A percentile compares a stretch with the other conserved stretches of the same genome.
phyloP scores from a whole-genome alignment of 306 rosid genomes.

The Glycyrrhiza uralensis region DNA sequence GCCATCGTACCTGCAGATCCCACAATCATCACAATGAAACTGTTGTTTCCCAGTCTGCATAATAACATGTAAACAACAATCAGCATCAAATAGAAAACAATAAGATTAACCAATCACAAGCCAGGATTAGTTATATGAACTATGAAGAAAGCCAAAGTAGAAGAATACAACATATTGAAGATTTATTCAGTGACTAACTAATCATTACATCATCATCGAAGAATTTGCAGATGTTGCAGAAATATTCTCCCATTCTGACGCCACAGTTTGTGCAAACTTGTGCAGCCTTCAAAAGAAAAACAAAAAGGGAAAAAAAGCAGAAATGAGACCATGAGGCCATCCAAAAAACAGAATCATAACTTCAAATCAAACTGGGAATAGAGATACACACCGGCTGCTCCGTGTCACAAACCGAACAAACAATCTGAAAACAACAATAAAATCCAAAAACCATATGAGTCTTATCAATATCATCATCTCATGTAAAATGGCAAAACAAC shows the following conservation, averaged over 20 bases:
- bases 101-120: slow-evolving; percentile 6
- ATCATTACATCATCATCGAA: slow-evolving; percentile 81
- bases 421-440: slow-evolving; percentile 61
- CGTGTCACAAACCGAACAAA: slow-evolving; percentile 91
- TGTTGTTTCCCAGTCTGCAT: slow-evolving; percentile 66
- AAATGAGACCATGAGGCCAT: not conserved
- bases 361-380: not conserved
- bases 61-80: slow-evolving; percentile 13
- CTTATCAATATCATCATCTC: not conserved
- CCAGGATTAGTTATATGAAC: too few species aligned
- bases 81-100: slow-evolving; percentile 7
- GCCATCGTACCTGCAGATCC: slow-evolving; percentile 81
- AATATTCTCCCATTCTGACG: slow-evolving; percentile 90
- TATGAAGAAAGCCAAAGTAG: not conserved
- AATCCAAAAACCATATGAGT: not conserved
- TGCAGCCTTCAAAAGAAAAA: slow-evolving; percentile 49
- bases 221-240: slow-evolving; percentile 86
- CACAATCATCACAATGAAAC: slow-evolving; percentile 94
- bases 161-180: slow-evolving; percentile 18
- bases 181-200: slow-evolving; percentile 7
- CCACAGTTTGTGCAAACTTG: slow-evolving; percentile 94
- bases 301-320: not conserved
- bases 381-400: slow-evolving; percentile 77
- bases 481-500: not conserved
- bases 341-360: not conserved